Evolutionary conservation across 257 asterid species (phyloP), one percentile per base, ranked within the genome.

Genomic region (Penstemon davidsonii): DNA sequence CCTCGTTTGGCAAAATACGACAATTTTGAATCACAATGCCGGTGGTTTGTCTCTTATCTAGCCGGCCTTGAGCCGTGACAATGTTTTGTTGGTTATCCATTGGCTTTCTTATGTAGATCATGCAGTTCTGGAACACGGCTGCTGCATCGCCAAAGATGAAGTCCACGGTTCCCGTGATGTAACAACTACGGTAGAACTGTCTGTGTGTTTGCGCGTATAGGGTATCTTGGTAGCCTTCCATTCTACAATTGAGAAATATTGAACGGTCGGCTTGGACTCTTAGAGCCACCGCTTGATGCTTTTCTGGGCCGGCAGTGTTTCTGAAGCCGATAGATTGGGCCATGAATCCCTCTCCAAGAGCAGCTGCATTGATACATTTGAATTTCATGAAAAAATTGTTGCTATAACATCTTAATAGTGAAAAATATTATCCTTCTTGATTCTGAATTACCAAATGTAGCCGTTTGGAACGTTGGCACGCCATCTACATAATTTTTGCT

Each of bases 301-400:
- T 93, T 8, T 90, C 96, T 0, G 96, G 86, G 0, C 99, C 99
- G 0, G 99, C 99, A 0, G 94, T 92, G 83, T 93, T 93, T 15
- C 88, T 40, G 81, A 93, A 93, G 19, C 97, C 98, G 2, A 90
- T 7, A 36, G 96, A 86, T 62, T 82, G 96, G 4, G 92, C 98
- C 66, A 86, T 25, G 63, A 90, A 93, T 58, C 95, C 92, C 0
- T 82, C 82, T 50, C 98, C 98, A 7, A 80, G 5, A 10, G 84
- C 96, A 63, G 77, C 98, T 89, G 87, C 77, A 66, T 25, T 25
- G 2, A 25, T 25, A 25, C 33, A 25, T 25, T 25, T 25, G 33
- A 25, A 25, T 25, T 25, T 25, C 33, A 25, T 25, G 33, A 25
- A 25, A 25, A 1, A 25, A 0, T 25, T 25, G 33, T 25, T 25